A percentile compares a stretch with the other conserved stretches of the same genome.
Conservation (phyloP, 176 grass and related monocot genomes). For the Microstegium vimineum region DNA sequence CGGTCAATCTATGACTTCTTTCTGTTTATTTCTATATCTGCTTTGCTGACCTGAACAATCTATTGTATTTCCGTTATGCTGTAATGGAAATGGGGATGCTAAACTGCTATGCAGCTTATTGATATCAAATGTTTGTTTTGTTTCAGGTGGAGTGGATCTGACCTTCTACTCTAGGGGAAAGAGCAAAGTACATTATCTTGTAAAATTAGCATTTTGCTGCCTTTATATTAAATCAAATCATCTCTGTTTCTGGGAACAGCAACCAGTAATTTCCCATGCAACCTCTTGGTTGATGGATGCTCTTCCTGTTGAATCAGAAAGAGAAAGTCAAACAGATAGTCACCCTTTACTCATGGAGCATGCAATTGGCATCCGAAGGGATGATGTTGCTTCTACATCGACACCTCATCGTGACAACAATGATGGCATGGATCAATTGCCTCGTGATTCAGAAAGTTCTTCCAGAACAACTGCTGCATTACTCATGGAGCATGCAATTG, state of each 20-base stretch:
- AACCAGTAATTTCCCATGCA: constrained; percentile 36
- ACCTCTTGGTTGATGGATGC: constrained; percentile 46
- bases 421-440: constrained; percentile 24
- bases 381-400: constrained; percentile 57
- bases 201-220: constrained; percentile 5
- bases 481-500: constrained; percentile 56
- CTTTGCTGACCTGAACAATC: too few species aligned
- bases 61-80: too few species aligned
- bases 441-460: constrained; percentile 33
- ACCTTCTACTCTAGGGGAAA: neutral
- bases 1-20: too few species aligned
- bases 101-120: constrained; percentile 23
- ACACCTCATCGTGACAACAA: constrained; percentile 30
- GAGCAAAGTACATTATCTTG: neutral
- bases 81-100: too few species aligned
- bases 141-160: constrained; percentile 17
- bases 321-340: constrained; percentile 25
- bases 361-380: constrained; percentile 51
- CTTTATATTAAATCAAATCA: neutral
- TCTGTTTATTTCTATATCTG: too few species aligned
- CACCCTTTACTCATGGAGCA: constrained; percentile 54
- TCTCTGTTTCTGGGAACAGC: constrained; percentile 3
- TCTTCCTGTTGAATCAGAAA: constrained; percentile 37
- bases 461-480: constrained; percentile 35
- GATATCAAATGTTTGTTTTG: neutral